Percentiles rank a stretch among this genome's conserved stretches.
Evolutionary conservation across 495 filamentous ascomycete genomes (phyloP).

Genomic region (Oleoguttula mirabilis): DNA sequence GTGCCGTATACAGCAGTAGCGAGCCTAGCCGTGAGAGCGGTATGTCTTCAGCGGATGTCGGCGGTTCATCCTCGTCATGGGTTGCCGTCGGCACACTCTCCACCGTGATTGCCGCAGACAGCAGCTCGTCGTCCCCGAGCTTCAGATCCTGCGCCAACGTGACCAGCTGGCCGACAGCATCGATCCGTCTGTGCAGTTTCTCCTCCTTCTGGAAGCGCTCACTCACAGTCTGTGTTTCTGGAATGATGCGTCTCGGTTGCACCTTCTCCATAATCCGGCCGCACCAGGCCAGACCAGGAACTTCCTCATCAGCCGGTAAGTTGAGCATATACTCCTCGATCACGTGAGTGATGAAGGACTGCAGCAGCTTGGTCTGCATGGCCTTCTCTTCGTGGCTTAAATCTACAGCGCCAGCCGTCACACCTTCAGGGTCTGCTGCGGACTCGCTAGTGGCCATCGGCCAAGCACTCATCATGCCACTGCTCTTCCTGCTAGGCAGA

Average conservation of each 20-base stretch:
- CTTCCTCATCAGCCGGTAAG: constrained; percentile 40
- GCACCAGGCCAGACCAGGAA: constrained; percentile 61
- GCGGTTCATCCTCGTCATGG: constrained; percentile 29
- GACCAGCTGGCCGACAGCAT: constrained; percentile 63
- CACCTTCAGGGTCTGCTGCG: constrained; percentile 74
- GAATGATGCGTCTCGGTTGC: constrained; percentile 47
- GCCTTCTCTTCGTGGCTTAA: constrained; percentile 39
- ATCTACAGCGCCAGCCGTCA: constrained; percentile 34
- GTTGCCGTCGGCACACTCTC: constrained; percentile 30
- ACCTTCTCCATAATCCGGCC: constrained; percentile 63
- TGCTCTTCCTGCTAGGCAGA: constrained; percentile 54
- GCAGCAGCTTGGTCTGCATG: constrained; percentile 58
- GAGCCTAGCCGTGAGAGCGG: constrained; percentile 54
- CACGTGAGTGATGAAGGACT: constrained; percentile 76
- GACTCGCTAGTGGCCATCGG: constrained; percentile 7
- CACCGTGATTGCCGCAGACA: constrained; percentile 8
- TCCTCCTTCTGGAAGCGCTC: constrained; percentile 52
- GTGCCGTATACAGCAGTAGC: constrained; percentile 31
- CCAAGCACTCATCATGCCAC: constrained; percentile 26
- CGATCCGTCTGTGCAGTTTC: constrained; percentile 49
- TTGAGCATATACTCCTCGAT: constrained; percentile 64
- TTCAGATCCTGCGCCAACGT: constrained; percentile 55
- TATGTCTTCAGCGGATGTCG: constrained; percentile 46
- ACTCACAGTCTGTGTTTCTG: constrained; percentile 44
- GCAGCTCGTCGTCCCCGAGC: constrained; percentile 11